phyloP scores from a whole-genome alignment of 352 stramenopile species.

The Pythium diclinum region DNA sequence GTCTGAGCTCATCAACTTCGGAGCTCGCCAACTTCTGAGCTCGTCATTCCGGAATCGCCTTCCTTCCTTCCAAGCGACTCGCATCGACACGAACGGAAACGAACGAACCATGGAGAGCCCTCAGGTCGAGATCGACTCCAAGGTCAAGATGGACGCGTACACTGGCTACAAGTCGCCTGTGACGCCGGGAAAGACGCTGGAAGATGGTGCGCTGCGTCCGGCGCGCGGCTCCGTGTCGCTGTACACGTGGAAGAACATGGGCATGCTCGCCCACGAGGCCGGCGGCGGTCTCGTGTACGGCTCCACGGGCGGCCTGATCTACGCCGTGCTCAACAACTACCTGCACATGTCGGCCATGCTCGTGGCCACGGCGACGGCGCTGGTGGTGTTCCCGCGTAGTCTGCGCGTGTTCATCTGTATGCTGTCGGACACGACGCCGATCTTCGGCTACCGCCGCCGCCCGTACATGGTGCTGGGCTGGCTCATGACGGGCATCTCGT shows the following conservation, averaged over 20 bases:
- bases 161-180: not conserved
- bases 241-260: constrained; percentile 32
- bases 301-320: constrained; percentile 29
- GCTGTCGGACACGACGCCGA: constrained; percentile 41
- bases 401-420: constrained; percentile 42
- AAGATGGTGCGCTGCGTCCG: constrained; percentile 21
- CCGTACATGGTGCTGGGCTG: constrained; percentile 48
- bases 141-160: not conserved
- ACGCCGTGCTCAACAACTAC: constrained; percentile 40
- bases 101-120: not conserved
- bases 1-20: too few species aligned
- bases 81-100: too few species aligned
- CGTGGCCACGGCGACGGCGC: constrained; percentile 28
- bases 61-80: too few species aligned
- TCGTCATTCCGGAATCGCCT: too few species aligned
- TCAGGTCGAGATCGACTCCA: not conserved
- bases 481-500: constrained; percentile 30
- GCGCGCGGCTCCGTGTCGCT: constrained; percentile 29
- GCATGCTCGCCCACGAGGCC: constrained; percentile 33
- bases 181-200: not conserved
- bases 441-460: constrained; percentile 41
- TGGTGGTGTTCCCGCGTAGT: constrained; percentile 30
- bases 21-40: too few species aligned
- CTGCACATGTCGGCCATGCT: constrained; percentile 33
- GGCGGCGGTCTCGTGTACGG: constrained; percentile 28